Base-by-base conservation (phyloP, 768 basidiomycete genomes). In the Suillus decipiens region DNA sequence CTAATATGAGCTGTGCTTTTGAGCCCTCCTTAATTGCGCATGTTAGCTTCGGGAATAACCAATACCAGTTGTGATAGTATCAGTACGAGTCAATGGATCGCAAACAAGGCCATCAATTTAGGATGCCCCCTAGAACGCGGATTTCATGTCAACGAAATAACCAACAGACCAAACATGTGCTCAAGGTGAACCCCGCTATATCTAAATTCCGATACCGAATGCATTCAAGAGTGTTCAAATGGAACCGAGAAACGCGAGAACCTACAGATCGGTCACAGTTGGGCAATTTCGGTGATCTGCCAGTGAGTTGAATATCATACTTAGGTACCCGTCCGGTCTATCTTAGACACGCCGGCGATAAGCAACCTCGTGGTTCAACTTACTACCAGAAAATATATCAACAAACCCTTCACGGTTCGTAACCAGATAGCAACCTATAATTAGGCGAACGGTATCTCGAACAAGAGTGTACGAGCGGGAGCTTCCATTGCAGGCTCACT, bases 351-450 rank as follows among this genome's bases (percentile, higher is more conserved):
- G n/a, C 37, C 55, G 36, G 55, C 37, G 55, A 56, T 56, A 56
- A 56, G 55, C 37, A 28, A 14, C 22, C 22, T 37, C n/a, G 54
- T 34, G 22, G 22, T 15, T 36, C 53, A 22, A 33, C 22, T 54
- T 56, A 8, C 14, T 24, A 24, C 22, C 15, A 37, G 54, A n/a
- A 14, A 11, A n/a, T 36, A 19, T 19, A 11, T n/a, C 34, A 7
- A 17, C 53, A 12, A 54, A 12, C 53, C 34, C 33, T 36, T n/a
- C 48, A 50, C 48, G 8, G 8, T 50, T 50, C 48, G 48, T 8
- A 50, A 31, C 48, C 15, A 50, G 48, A 50, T 50, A 50, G 28
- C 48, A 50, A 34, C 51, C 33, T 53, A 53, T 53, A 33, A 53
- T 34, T 53, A 34, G 33, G 10, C 5, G 24, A 57, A 57, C 28